phyloP scores from a whole-genome alignment of 2,329 filamentous ascomycete genomes.

The Didymella segeticola region DNA sequence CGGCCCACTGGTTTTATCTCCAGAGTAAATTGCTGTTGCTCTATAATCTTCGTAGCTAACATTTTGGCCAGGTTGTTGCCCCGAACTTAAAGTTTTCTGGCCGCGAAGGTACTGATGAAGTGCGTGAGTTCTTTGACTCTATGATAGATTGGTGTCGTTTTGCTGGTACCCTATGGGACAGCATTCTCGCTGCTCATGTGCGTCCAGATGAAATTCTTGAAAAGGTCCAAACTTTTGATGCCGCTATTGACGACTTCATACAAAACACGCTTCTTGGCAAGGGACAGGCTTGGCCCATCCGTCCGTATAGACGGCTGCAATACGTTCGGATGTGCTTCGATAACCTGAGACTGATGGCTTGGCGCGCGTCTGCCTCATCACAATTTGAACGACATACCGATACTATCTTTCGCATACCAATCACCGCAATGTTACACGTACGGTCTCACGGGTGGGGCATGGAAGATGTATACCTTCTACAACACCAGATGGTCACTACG shows the following conservation, averaged over 20 bases:
- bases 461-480: not conserved
- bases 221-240: constrained; percentile 19
- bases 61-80: not conserved
- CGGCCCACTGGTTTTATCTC: constrained; percentile 19
- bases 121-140: constrained; percentile 23
- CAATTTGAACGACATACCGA: constrained; percentile 24
- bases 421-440: constrained; percentile 23
- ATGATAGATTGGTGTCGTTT: constrained; percentile 37
- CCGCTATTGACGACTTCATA: constrained; percentile 15
- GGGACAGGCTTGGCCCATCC: not conserved
- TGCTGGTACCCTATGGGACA: constrained; percentile 34
- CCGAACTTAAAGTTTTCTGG: not conserved
- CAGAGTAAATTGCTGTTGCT: not conserved
- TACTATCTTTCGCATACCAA: constrained; percentile 24
- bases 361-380: constrained; percentile 31
- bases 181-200: constrained; percentile 18
- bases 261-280: not conserved
- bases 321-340: constrained; percentile 29
- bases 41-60: not conserved
- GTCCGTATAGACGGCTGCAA: not conserved
- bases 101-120: not conserved
- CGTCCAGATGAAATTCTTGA: constrained; percentile 4
- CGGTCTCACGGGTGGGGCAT: not conserved
- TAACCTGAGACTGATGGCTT: constrained; percentile 34
- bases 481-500: not conserved